A percentile compares a stretch with the other conserved stretches of the same genome.
These are phyloP conservation scores for Pythium sukuiense DNA, from an alignment of 352 stramenopile genomes.

Conservation along the genomic window DNA sequence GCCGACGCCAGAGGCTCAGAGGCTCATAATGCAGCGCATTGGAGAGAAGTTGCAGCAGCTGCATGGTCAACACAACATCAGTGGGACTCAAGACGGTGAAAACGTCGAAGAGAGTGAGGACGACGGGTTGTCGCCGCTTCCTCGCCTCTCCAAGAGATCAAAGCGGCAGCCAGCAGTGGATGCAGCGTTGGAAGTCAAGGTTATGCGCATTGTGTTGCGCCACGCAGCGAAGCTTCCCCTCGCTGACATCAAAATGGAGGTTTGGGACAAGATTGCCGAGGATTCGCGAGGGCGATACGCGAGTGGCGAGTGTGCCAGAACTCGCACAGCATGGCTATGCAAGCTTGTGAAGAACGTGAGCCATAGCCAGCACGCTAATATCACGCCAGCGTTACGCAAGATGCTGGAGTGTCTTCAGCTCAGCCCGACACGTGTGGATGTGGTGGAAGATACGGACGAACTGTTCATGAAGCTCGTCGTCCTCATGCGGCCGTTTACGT, in stretches of 20 bases:
- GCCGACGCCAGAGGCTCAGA: neutral
- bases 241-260: neutral
- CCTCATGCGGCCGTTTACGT: conserved; percentile 11
- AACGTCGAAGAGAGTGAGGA: neutral
- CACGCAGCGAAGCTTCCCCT: neutral
- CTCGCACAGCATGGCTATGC: conserved; percentile 2
- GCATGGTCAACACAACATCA: too few relatives aligned
- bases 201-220: neutral
- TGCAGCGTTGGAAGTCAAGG: neutral
- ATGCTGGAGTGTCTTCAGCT: neutral
- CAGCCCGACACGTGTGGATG: too few relatives aligned
- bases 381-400: neutral
- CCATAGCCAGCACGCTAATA: neutral
- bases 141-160: neutral
- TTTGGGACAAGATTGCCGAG: conserved; percentile 7
- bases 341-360: neutral
- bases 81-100: too few relatives aligned
- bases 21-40: too few relatives aligned
- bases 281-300: neutral
- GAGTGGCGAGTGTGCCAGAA: neutral
- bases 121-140: neutral
- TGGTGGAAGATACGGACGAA: neutral
- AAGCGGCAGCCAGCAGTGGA: neutral
- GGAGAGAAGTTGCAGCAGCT: too few relatives aligned
- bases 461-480: conserved; percentile 8